Evolutionary conservation across 1,139 yeast genomes (phyloP).

Genomic region (Zhuliangozyma blackwelliae): DNA sequence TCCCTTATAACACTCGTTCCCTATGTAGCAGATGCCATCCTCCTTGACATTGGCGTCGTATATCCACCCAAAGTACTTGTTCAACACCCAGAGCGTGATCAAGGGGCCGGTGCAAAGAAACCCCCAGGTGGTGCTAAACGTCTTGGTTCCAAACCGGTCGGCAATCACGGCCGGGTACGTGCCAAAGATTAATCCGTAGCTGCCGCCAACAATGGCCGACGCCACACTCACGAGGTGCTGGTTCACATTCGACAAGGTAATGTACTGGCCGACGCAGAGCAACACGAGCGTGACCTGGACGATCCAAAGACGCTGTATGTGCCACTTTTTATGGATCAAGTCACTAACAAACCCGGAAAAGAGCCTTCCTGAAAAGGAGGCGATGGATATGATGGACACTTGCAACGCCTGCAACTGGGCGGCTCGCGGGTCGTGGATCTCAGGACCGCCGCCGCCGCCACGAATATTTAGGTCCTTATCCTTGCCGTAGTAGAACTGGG

Average conservation of each 20-base stretch:
- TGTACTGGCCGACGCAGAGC: conserved; percentile 27
- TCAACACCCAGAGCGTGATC: conserved; percentile 28
- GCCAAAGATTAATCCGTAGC: conserved; percentile 41
- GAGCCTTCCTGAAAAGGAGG: conserved; percentile 39
- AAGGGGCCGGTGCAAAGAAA: conserved; percentile 42
- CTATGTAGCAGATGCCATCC: conserved; percentile 31
- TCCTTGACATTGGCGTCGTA: conserved; percentile 34
- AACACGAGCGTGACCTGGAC: conserved; percentile 25
- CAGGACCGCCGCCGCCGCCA: not conserved
- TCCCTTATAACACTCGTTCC: conserved; percentile 33
- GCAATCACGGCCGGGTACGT: conserved; percentile 47
- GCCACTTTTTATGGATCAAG: conserved; percentile 26
- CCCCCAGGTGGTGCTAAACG: conserved; percentile 46
- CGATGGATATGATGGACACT: conserved; percentile 39
- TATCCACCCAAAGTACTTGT: conserved; percentile 37
- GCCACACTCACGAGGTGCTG: conserved; percentile 25
- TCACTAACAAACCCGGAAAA: conserved; percentile 38
- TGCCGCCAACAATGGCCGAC: conserved; percentile 33
- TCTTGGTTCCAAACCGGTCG: conserved; percentile 38
- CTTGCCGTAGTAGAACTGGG: conserved; percentile 28
- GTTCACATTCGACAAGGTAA: conserved; percentile 25
- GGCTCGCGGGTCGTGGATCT: conserved; percentile 12
- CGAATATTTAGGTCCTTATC: conserved; percentile 3
- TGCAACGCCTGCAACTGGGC: conserved; percentile 43
- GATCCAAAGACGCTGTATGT: conserved; percentile 40